phyloP scores from a whole-genome alignment of 768 basidiomycete species.

The Termitomyces heimii region DNA sequence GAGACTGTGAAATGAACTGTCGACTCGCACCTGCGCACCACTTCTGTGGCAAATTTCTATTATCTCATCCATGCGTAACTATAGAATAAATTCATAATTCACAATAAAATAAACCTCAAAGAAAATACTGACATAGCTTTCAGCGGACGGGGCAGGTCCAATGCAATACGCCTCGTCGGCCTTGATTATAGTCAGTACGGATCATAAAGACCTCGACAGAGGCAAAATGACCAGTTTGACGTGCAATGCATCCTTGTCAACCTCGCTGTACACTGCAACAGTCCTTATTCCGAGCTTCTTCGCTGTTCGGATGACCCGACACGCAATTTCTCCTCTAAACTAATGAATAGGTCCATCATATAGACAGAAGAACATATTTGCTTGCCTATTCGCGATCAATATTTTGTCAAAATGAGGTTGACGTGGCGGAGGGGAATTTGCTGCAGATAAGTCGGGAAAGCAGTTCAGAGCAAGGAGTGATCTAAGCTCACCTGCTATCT shows the following conservation, averaged over 20 bases:
- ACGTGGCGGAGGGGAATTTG: conserved; percentile 25
- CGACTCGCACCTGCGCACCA: conserved; percentile 68
- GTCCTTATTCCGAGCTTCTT: conserved; percentile 85
- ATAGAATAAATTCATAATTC: not conserved
- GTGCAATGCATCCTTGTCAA: conserved; percentile 76
- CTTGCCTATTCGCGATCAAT: conserved; percentile 24
- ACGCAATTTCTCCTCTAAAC: conserved; percentile 88
- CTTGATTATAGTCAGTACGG: conserved; percentile 18
- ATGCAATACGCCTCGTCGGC: conserved; percentile 92
- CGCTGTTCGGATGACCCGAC: conserved; percentile 89
- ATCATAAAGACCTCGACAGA: not conserved
- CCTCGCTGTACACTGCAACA: conserved; percentile 89
- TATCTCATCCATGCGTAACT: conserved; percentile 88
- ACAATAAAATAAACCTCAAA: not conserved
- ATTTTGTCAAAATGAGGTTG: conserved; percentile 20
- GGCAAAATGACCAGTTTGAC: conserved; percentile 57
- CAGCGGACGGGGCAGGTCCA: conserved; percentile 82
- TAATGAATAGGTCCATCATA: conserved; percentile 13
- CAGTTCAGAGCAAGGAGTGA: not conserved
- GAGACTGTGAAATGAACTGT: not conserved
- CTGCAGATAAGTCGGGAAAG: not conserved
- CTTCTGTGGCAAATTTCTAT: conserved; percentile 75
- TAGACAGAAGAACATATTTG: conserved; percentile 22
- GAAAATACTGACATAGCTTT: conserved; percentile 72
- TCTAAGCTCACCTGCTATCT: not conserved